Evolutionary conservation across 2,329 filamentous ascomycete genomes (phyloP).

Genomic region (Coleophoma crateriformis): DNA sequence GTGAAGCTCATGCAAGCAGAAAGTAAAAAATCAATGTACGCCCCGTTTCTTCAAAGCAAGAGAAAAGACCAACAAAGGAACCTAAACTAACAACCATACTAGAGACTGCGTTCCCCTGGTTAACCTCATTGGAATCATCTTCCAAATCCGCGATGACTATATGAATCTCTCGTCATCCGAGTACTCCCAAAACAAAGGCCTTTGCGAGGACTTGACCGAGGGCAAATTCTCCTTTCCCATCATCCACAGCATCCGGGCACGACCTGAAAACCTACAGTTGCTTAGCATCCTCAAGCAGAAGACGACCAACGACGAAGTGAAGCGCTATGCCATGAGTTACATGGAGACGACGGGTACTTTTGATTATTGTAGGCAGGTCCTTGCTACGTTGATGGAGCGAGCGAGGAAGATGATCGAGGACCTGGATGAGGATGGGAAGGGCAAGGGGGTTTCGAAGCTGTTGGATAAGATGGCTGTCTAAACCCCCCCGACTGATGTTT

Average conservation of each 20-base stretch:
- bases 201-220: slow-evolving; percentile 93
- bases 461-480: slow-evolving; percentile 55
- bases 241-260: slow-evolving; percentile 82
- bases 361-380: slow-evolving; percentile 69
- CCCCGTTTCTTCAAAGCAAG: not conserved
- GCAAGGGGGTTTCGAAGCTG: slow-evolving; percentile 56
- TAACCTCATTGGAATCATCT: slow-evolving; percentile 78
- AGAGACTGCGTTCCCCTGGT: slow-evolving; percentile 77
- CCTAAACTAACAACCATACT: not conserved
- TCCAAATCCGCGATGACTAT: slow-evolving; percentile 92
- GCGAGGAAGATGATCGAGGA: slow-evolving; percentile 58
- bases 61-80: too few relatives aligned
- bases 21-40: slow-evolving; percentile 38
- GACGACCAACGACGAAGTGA: slow-evolving; percentile 79
- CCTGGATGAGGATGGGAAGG: slow-evolving; percentile 56
- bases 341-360: slow-evolving; percentile 91
- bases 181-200: slow-evolving; percentile 85
- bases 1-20: slow-evolving; percentile 87
- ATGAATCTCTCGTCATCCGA: slow-evolving; percentile 72
- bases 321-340: slow-evolving; percentile 83
- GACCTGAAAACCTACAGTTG: slow-evolving; percentile 70
- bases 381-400: slow-evolving; percentile 57
- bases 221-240: slow-evolving; percentile 96
- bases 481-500: not conserved
- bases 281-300: slow-evolving; percentile 92